These are phyloP conservation scores for sorghum (Sorghum bicolor) DNA, from an alignment of 176 grass and related monocot species.

Conservation along the genomic window Sorghum_bicolor_NCBIv3 NC_012873.2:4783501-4784000, in stretches of 20 bases:
- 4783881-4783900: too few relatives aligned
- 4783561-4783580: not conserved
- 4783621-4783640: not conserved
- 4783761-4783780: not conserved
- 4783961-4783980: too few relatives aligned
- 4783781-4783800: not conserved
- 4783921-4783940: too few relatives aligned
- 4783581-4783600: too few relatives aligned
- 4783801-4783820: too few relatives aligned
- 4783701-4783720: not conserved
- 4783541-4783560: not conserved
- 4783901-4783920: too few relatives aligned
- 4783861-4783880: too few relatives aligned
- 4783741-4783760: not conserved
- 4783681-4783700: not conserved
- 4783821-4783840: too few relatives aligned
- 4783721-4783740: not conserved
- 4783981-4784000: too few relatives aligned
- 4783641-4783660: not conserved
- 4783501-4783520: not conserved
- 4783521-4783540: not conserved
- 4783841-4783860: too few relatives aligned
- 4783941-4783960: too few relatives aligned
- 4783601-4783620: not conserved
- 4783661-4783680: not conserved